A percentile compares a stretch with the other conserved stretches of the same genome.
phyloP scores from a whole-genome alignment of 768 basidiomycete species.

The Phlebiopsis gigantea region DNA sequence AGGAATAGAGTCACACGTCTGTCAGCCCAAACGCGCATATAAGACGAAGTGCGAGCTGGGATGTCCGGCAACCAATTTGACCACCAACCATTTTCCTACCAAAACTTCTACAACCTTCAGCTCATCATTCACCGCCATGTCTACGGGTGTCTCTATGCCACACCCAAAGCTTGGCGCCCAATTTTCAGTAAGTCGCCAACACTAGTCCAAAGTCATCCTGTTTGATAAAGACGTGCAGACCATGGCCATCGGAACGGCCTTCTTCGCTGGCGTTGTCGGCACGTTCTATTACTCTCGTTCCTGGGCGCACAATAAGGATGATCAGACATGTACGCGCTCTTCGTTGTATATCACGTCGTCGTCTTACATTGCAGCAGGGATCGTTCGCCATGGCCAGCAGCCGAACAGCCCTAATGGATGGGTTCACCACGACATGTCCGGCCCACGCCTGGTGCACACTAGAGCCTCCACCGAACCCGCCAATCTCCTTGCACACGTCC shows the following conservation, averaged over 20 bases:
- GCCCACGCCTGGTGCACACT: not conserved
- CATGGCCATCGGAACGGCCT: slow-evolving; percentile 5
- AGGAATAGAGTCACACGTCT: no score
- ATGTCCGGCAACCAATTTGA: not conserved
- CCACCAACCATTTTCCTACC: not conserved
- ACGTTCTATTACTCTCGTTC: slow-evolving; percentile 8
- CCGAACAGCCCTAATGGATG: not conserved
- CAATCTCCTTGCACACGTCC: not conserved
- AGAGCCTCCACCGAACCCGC: not conserved
- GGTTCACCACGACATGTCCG: not conserved
- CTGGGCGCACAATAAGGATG: slow-evolving; percentile 6
- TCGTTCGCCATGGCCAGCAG: slow-evolving; percentile 11
- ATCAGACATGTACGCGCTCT: slow-evolving; percentile 8
- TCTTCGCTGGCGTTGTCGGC: slow-evolving; percentile 2
- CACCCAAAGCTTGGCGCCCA: not conserved
- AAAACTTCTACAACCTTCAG: not conserved
- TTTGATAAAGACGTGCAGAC: no score
- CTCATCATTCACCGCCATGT: not conserved
- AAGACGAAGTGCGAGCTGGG: not conserved
- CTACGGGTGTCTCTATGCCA: not conserved
- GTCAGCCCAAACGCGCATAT: no score
- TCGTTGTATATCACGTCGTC: not conserved
- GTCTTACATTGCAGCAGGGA: slow-evolving; percentile 3
- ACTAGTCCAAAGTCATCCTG: not conserved
- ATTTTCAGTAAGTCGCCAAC: not conserved